A percentile compares a stretch with the other conserved stretches of the same genome.
phyloP scores from a whole-genome alignment of 768 basidiomycete genomes.

The Lactarius quietus region DNA sequence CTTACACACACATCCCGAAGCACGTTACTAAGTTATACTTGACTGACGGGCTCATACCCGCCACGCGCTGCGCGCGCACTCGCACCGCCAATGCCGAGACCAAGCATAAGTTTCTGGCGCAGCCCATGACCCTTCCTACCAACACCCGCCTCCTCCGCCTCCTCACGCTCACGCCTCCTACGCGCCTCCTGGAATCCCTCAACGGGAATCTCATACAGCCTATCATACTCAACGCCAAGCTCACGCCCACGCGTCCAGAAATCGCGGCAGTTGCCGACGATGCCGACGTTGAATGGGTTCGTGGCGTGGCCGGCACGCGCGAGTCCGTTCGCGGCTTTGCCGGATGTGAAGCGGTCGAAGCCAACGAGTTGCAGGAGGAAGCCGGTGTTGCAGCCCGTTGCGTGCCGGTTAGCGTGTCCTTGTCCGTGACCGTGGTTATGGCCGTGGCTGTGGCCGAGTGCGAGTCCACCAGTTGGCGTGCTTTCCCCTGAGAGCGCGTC shows the following conservation, averaged over 20 bases:
- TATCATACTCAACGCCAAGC: slow-evolving; percentile 87
- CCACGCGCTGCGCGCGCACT: slow-evolving; percentile 46
- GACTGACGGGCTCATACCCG: slow-evolving; percentile 67
- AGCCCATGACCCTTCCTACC: slow-evolving; percentile 37
- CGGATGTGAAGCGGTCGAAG: slow-evolving; percentile 90
- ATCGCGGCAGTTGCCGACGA: slow-evolving; percentile 79
- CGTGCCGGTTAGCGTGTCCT: slow-evolving; percentile 46
- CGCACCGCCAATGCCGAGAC: slow-evolving; percentile 42
- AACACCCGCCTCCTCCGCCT: slow-evolving; percentile 47
- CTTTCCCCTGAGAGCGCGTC: slow-evolving; percentile 47
- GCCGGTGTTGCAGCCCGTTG: slow-evolving; percentile 43
- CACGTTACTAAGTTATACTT: slow-evolving; percentile 40
- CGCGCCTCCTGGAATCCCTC: slow-evolving; percentile 83
- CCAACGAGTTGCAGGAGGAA: slow-evolving; percentile 92
- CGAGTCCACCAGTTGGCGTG: slow-evolving; percentile 22
- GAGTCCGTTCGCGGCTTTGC: slow-evolving; percentile 84
- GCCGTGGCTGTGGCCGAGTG: slow-evolving; percentile 41
- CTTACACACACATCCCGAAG: background rate
- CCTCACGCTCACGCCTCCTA: slow-evolving; percentile 49
- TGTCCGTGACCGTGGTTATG: no score
- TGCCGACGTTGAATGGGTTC: slow-evolving; percentile 91
- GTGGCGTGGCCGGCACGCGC: slow-evolving; percentile 67
- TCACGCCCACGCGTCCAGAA: slow-evolving; percentile 89
- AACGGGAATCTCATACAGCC: slow-evolving; percentile 81
- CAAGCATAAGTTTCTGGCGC: slow-evolving; percentile 55